Percentiles rank a stretch among this genome's conserved stretches.
Evolutionary conservation across 768 basidiomycete genomes (phyloP).

Genomic region (Rhizopogon sp.): DNA sequence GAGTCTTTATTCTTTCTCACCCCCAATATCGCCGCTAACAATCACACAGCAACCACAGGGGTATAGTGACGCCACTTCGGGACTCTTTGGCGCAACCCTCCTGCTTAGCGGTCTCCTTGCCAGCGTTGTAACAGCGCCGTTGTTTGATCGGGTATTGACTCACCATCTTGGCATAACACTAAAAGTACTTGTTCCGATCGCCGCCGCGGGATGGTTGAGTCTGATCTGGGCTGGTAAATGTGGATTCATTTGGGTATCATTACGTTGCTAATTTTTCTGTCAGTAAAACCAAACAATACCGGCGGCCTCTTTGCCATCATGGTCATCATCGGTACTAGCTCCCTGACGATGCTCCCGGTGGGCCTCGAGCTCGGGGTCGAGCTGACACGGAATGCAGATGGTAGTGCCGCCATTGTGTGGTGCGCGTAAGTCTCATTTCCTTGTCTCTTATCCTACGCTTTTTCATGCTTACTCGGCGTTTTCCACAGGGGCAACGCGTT

Average conservation of each 20-base stretch:
- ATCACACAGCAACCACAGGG: slow-evolving; percentile 58
- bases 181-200: slow-evolving; percentile 57
- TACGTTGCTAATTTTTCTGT: slow-evolving; percentile 1
- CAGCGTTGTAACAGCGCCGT: slow-evolving; percentile 62
- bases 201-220: slow-evolving; percentile 62
- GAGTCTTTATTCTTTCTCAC: slow-evolving; percentile 14
- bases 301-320: slow-evolving; percentile 62
- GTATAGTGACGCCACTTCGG: slow-evolving; percentile 61
- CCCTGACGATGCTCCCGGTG: slow-evolving; percentile 69
- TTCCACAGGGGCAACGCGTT: slow-evolving; percentile 56
- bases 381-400: slow-evolving; percentile 73
- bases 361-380: slow-evolving; percentile 77
- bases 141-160: slow-evolving; percentile 82
- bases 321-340: slow-evolving; percentile 60
- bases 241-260: background rate
- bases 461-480: background rate
- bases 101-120: slow-evolving; percentile 68
- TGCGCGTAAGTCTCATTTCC: slow-evolving; percentile 44
- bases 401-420: slow-evolving; percentile 74
- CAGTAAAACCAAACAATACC: slow-evolving; percentile 59
- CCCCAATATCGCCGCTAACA: background rate
- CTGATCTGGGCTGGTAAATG: slow-evolving; percentile 76
- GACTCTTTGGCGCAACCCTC: slow-evolving; percentile 65
- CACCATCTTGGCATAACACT: slow-evolving; percentile 57
- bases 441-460: background rate